A percentile compares a stretch with the other conserved stretches of the same genome.
Evolutionary conservation across 2,329 filamentous ascomycete genomes (phyloP).

Genomic region (Colletotrichum liaoningense): DNA sequence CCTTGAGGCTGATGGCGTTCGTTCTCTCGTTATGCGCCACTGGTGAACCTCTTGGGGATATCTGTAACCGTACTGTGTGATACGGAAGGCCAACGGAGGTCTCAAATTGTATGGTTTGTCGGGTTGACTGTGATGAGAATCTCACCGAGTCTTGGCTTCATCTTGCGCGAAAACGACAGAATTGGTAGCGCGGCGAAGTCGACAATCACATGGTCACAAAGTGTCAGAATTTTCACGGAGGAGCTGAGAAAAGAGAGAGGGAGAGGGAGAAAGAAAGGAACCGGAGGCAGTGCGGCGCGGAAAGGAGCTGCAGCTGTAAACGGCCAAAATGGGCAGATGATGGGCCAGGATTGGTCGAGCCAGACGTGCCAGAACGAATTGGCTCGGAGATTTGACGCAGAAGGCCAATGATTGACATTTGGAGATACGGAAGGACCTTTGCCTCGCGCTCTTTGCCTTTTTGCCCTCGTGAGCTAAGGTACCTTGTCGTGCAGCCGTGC

Average conservation of each 20-base stretch:
- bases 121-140: not conserved
- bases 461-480: not conserved
- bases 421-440: conserved; percentile 1
- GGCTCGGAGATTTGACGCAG: conserved; percentile 32
- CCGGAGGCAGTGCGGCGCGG: not conserved
- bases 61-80: too few relatives aligned
- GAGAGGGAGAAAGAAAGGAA: not conserved
- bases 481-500: not conserved
- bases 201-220: conserved; percentile 4
- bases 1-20: conserved; percentile 10
- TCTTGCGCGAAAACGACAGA: not conserved
- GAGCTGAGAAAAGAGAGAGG: not conserved
- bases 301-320: not conserved
- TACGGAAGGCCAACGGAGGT: conserved; percentile 5
- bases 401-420: conserved; percentile 27
- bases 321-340: conserved; percentile 10
- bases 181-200: not conserved
- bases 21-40: conserved; percentile 4
- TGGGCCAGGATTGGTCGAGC: conserved; percentile 18
- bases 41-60: conserved; percentile 5
- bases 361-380: not conserved
- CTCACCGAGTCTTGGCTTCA: conserved; percentile 10
- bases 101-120: not conserved
- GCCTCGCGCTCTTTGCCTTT: not conserved
- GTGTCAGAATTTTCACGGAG: not conserved